Conservation (phyloP, 257 asterid species). For the Scutellaria baicalensis region DNA sequence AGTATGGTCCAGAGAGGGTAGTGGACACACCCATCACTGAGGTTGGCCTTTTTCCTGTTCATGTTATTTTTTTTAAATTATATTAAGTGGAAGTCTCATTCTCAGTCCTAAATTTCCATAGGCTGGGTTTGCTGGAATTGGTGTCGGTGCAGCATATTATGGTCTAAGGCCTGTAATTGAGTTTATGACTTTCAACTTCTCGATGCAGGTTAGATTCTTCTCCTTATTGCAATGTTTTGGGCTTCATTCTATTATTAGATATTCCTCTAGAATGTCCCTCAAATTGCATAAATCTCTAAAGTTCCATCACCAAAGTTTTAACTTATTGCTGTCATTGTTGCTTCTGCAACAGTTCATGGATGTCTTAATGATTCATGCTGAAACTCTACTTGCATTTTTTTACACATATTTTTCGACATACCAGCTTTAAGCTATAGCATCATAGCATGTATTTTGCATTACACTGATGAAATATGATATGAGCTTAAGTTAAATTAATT, state of each 20-base stretch:
- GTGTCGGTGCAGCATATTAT: constrained; percentile 83
- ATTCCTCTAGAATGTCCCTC: neutral
- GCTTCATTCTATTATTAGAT: neutral
- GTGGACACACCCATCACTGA: constrained; percentile 82
- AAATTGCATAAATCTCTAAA: neutral
- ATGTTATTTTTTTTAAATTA: neutral
- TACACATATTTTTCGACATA: neutral
- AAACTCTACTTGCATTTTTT: neutral
- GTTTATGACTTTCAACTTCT: constrained; percentile 82
- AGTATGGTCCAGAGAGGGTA: constrained; percentile 86
- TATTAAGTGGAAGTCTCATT: neutral
- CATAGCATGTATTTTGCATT: neutral
- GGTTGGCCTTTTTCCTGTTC: constrained; percentile 31
- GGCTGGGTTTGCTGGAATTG: constrained; percentile 92
- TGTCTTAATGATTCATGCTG: neutral
- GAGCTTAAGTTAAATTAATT: neutral
- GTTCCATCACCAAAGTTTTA: neutral
- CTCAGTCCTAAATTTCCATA: constrained; percentile 8
- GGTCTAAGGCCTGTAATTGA: constrained; percentile 75
- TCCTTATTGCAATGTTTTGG: neutral
- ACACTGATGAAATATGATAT: neutral
- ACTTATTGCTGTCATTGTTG: neutral
- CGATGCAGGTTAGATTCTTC: constrained; percentile 68
- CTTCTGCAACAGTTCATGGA: neutral
- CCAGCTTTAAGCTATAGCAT: neutral